phyloP scores from a whole-genome alignment of 2,329 filamentous ascomycete species.

The Fusarium xylarioides region DNA sequence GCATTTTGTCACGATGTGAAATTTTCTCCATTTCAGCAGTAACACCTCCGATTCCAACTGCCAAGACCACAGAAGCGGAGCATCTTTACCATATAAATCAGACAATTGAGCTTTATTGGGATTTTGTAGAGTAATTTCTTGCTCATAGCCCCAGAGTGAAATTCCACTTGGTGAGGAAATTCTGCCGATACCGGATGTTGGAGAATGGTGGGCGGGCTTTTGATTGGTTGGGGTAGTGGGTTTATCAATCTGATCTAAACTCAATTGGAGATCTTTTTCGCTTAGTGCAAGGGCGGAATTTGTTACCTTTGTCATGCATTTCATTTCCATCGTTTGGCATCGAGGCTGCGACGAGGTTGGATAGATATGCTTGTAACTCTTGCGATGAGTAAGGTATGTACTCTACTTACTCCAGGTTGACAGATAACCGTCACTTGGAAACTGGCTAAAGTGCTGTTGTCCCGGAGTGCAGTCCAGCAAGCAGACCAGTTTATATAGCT shows the following conservation, averaged over 20 bases:
- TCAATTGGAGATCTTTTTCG: background rate
- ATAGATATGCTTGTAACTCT: background rate
- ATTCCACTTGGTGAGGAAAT: background rate
- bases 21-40: background rate
- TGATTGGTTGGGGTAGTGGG: conserved; percentile 2
- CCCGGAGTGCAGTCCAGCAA: background rate
- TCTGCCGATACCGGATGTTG: conserved; percentile 12
- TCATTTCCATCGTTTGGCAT: background rate
- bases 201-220: background rate
- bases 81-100: background rate
- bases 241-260: background rate
- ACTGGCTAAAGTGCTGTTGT: background rate
- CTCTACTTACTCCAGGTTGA: background rate
- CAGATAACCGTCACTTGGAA: rapidly evolving
- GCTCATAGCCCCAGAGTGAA: background rate
- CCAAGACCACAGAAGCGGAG: conserved; percentile 2
- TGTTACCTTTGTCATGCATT: background rate
- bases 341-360: rapidly evolving
- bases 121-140: background rate
- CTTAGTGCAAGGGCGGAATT: background rate
- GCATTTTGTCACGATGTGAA: background rate
- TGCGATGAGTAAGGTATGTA: rapidly evolving
- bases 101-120: background rate
- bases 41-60: background rate
- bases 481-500: no score